phyloP scores from a whole-genome alignment of 2,329 filamentous ascomycete species.

The Microdochium nivale region DNA sequence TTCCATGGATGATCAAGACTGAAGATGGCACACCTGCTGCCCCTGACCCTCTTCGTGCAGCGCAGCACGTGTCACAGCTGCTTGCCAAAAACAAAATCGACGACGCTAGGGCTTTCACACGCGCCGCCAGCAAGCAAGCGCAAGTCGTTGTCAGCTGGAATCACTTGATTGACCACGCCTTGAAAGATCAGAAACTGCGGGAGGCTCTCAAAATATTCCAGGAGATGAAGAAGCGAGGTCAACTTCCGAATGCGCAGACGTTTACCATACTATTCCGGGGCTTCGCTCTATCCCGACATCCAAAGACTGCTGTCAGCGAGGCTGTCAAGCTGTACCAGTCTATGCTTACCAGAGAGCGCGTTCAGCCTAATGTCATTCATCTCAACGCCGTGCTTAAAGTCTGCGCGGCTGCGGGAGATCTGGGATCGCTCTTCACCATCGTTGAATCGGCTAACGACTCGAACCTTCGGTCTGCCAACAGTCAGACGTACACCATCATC shows the following conservation, averaged over 20 bases:
- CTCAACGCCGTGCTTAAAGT: constrained; percentile 82
- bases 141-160: constrained; percentile 80
- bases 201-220: constrained; percentile 78
- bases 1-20: not conserved
- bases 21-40: not conserved
- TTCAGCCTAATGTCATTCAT: constrained; percentile 71
- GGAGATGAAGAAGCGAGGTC: constrained; percentile 95
- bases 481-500: constrained; percentile 72
- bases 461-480: constrained; percentile 50
- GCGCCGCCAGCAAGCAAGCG: constrained; percentile 56
- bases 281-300: constrained; percentile 52
- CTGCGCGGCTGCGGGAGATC: constrained; percentile 64
- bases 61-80: constrained; percentile 53
- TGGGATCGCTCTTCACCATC: constrained; percentile 75
- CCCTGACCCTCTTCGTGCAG: constrained; percentile 63
- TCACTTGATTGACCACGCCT: constrained; percentile 63
- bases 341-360: constrained; percentile 53
- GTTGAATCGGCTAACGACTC: constrained; percentile 62
- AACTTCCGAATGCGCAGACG: constrained; percentile 67
- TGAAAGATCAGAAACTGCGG: constrained; percentile 51
- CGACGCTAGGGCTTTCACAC: constrained; percentile 60
- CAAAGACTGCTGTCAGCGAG: constrained; percentile 52
- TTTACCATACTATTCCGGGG: constrained; percentile 54
- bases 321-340: constrained; percentile 71
- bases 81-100: constrained; percentile 52